Conservation (phyloP, 2,329 filamentous ascomycete genomes). For the Colletotrichum sp. region DNA sequence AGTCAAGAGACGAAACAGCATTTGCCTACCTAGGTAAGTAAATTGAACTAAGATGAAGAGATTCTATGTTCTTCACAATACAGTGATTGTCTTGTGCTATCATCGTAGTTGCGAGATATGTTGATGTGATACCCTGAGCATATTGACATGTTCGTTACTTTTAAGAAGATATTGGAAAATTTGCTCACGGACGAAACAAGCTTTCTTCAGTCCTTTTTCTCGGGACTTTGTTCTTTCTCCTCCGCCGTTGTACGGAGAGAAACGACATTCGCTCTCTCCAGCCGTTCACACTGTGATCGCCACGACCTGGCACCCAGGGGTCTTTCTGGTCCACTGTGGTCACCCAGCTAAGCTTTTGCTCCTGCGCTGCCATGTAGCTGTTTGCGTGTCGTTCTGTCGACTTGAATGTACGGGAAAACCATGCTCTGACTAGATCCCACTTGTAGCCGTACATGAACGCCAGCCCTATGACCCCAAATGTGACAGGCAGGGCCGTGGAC, state of each 20-base stretch:
- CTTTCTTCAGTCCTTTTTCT: neutral
- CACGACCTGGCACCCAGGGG: neutral
- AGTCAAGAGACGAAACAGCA: neutral
- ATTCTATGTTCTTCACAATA: neutral
- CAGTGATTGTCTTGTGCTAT: neutral
- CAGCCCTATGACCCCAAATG: constrained; percentile 30
- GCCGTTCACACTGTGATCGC: neutral
- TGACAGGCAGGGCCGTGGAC: constrained; percentile 43
- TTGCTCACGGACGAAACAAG: neutral
- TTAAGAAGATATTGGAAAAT: neutral
- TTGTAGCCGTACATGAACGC: constrained; percentile 28
- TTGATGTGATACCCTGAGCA: neutral
- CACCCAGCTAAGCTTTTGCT: neutral
- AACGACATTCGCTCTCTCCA: neutral
- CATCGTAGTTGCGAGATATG: neutral
- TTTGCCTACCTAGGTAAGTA: neutral
- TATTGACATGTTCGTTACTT: neutral
- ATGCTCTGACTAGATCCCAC: constrained; percentile 8
- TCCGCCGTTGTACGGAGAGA: neutral
- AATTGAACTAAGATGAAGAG: neutral
- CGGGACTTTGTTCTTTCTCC: neutral
- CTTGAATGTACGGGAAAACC: neutral
- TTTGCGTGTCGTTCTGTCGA: neutral
- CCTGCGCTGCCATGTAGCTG: neutral
- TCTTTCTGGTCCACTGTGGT: neutral